Percentiles rank a stretch among this genome's conserved stretches.
Conservation (phyloP, 176 grass and related monocot species). For the Tillandsia leiboldiana region DNA sequence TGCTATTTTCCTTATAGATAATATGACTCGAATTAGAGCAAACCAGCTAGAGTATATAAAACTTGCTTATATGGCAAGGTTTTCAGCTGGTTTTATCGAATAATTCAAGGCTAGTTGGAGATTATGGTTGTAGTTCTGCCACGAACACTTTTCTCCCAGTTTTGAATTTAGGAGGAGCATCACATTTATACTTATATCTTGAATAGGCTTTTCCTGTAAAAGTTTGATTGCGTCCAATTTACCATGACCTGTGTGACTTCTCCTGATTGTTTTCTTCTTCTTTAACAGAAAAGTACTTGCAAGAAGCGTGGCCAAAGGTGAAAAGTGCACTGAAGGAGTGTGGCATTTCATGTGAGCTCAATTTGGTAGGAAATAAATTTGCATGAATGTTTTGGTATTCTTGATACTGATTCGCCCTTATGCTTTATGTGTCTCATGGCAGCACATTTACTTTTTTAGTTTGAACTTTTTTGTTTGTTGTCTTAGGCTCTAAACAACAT, state of each 20-base stretch:
- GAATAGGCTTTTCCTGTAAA: no score
- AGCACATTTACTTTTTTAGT: background rate
- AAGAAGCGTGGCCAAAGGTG: constrained; percentile 82
- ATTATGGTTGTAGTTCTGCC: no score
- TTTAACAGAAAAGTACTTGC: constrained; percentile 78
- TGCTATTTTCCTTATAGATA: no score
- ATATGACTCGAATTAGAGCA: no score
- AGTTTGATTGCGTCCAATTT: background rate
- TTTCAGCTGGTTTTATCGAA: no score
- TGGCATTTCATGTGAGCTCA: constrained; percentile 75
- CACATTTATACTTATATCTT: no score
- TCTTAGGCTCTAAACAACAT: background rate
- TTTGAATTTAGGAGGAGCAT: no score
- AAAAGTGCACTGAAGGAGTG: constrained; percentile 69
- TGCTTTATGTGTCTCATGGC: background rate
- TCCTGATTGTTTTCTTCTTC: background rate
- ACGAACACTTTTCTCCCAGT: no score
- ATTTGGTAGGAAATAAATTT: constrained; percentile 42
- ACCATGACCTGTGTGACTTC: background rate
- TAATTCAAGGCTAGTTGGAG: no score
- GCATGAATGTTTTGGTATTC: background rate
- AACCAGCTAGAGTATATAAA: no score
- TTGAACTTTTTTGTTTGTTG: background rate
- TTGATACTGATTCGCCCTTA: background rate
- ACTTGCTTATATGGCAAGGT: no score